Base-by-base conservation (phyloP, 2,329 filamentous ascomycete genomes). In the Phialophora expanda region DNA sequence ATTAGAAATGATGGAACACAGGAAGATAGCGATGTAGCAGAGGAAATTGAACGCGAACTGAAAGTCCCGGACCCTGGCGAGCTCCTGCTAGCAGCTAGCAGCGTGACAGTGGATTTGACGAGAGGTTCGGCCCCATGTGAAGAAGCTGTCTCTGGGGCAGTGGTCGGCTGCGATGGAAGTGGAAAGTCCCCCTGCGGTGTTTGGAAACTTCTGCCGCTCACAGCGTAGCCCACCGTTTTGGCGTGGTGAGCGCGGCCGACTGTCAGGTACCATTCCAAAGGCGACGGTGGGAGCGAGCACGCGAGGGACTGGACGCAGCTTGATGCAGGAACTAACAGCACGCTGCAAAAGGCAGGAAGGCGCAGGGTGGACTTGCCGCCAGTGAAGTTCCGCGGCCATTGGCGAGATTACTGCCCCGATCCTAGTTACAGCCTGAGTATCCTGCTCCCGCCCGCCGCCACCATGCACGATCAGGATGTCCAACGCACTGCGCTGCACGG, bases 81-180 rank as follows among this genome's bases (percentile, higher is more conserved):
- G 46, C 20, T 51, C 26, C 46, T 51, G 20, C 46, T 24, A 55
- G 53, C 51, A 55, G 24, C 26, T 24, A 34, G 51, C 53, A 55
- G 26, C 26, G 53, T 32, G 53, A 55, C 53, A n/a, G 44, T 17
- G 58, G 53, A n/a, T 55, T 53, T 53, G 58, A 34, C 24, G 56
- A 59, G 56, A 41, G 28, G 56, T 32, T 59, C 56, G 56, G 41
- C 56, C 56, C 56, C 56, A 59, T 59, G 56, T 59, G 41, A 59
- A 50, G 46, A 59, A 17, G 44, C n/a, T 28, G 20, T 12, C 12
- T 48, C 38, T 58, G 34, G 32, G 32, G 46, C 46, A 51, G 17
- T 51, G 20, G 38, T 14, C 14, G n/a, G 14, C 34, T 14, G 34
- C 4, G 28, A 28, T 28, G 28, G 28, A 28, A 5, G 30, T 32